Base-by-base conservation (phyloP, 2,329 filamentous ascomycete genomes). In the Westerdykella ornata region DNA sequence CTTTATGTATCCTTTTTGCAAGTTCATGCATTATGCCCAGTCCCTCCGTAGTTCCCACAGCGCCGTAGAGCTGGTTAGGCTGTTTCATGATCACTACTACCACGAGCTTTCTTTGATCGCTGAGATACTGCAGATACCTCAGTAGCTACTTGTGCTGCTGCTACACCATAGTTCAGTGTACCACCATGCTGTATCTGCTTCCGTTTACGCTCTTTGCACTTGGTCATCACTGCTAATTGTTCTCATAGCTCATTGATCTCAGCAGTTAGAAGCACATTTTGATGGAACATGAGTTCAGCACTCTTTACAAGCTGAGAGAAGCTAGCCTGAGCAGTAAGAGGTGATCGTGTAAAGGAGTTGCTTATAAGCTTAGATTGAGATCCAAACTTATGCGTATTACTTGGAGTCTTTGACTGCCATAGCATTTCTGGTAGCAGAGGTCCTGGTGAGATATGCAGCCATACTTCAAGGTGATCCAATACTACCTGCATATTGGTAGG, bases 161-260 rank as follows among this genome's bases (percentile, higher is more conserved):
- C 41, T 17, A 16, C 33, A 26, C 46, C 34, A 49, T 48, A 52
- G 40, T 50, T 46, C 44, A 52, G 33, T 30, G 42, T 52, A 37
- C 51, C 38, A 35, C 47, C 39, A 30, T 47, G 39, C 45, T 52
- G 37, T 16, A 52, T 42, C 12, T 38, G 41, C 47, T 52, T 52
- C 17, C 43, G 39, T 43, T 52, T 52, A 40, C 47, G 43, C 32
- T 20, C 7, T 42, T 49, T 48, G 11, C 43, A 28, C 39, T 48
- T 45, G 32, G 35, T 47, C 39, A 49, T 29, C 35, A 30, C 39
- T 35, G 13, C 30, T 16, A 32, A 5, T 32, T 32, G 30, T 34
- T 35, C 29, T 38, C 35, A 29, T 35, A 40, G 38, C 31, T 40
- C 38, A 18, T 16, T 15, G 29, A 28, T 40, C 11, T 31, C 17